Evolutionary conservation across 306 rosid species (phyloP).

Genomic region (Lathyrus oleraceus): DNA sequence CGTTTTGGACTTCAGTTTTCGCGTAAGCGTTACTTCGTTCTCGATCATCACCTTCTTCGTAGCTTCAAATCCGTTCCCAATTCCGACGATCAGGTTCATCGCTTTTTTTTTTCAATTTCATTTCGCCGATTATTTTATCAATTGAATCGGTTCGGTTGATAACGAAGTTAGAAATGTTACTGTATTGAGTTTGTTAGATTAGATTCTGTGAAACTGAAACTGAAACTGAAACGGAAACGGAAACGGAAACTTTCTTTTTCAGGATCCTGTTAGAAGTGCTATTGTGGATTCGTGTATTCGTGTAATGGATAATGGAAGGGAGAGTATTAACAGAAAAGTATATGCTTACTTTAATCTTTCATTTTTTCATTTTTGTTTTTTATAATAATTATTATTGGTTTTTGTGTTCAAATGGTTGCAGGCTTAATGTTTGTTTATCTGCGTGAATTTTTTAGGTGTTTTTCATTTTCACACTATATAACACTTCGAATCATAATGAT

Average conservation of each 20-base stretch:
- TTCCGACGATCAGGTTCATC: constrained; percentile 57
- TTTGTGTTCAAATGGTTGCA: constrained; percentile 24
- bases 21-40: constrained; percentile 73
- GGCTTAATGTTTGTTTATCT: constrained; percentile 28
- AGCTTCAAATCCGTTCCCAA: constrained; percentile 72
- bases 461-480: constrained; percentile 78
- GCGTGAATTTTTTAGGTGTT: constrained; percentile 57
- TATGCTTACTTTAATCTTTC: constrained; percentile 3
- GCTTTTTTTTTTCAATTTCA: background rate
- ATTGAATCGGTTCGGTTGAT: background rate
- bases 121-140: background rate
- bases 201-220: constrained; percentile 17
- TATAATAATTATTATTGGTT: background rate
- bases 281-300: constrained; percentile 78
- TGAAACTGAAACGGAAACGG: background rate
- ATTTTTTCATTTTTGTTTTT: background rate
- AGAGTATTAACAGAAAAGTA: constrained; percentile 84
- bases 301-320: constrained; percentile 84
- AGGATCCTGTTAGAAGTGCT: constrained; percentile 89
- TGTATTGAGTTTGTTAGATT: constrained; percentile 20
- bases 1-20: constrained; percentile 75
- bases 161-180: background rate
- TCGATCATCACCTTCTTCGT: constrained; percentile 59
- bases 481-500: constrained; percentile 75
- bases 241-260: constrained; percentile 24